Evolutionary conservation across 73 alveolate species (phyloP).

Genomic region (Urostyla sp.): DNA sequence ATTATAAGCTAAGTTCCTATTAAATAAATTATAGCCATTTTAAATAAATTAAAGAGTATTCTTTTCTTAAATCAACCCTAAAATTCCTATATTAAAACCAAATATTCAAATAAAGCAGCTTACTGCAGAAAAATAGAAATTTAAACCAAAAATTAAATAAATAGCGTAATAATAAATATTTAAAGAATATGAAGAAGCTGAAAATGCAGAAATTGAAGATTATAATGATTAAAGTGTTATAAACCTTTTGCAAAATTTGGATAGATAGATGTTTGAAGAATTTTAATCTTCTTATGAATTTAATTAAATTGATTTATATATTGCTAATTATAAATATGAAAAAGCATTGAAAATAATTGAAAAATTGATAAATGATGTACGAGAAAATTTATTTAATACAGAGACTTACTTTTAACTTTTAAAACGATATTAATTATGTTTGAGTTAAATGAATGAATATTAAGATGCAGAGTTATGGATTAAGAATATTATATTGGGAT

Average conservation of each 20-base stretch:
- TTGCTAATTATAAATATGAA: background rate
- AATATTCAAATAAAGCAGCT: no score
- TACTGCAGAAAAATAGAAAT: no score
- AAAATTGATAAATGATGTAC: background rate
- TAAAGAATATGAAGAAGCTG: background rate
- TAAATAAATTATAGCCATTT: background rate
- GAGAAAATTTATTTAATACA: background rate
- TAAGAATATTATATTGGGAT: constrained; percentile 10
- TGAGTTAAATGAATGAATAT: background rate
- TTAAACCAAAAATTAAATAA: no score
- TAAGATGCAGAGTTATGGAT: constrained; percentile 39
- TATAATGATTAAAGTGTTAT: background rate
- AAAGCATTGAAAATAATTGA: background rate
- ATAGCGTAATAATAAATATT: background rate
- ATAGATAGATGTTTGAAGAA: background rate
- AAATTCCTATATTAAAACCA: no score
- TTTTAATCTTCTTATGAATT: constrained; percentile 15
- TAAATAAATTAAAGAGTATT: background rate
- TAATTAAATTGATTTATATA: background rate
- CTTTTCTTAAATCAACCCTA: no score
- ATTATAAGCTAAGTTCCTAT: background rate
- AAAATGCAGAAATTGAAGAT: background rate
- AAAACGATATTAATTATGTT: background rate
- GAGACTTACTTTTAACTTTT: constrained; percentile 4
- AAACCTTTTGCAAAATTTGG: background rate